phyloP scores from a whole-genome alignment of 306 rosid species.

The Quercus cerris region DNA sequence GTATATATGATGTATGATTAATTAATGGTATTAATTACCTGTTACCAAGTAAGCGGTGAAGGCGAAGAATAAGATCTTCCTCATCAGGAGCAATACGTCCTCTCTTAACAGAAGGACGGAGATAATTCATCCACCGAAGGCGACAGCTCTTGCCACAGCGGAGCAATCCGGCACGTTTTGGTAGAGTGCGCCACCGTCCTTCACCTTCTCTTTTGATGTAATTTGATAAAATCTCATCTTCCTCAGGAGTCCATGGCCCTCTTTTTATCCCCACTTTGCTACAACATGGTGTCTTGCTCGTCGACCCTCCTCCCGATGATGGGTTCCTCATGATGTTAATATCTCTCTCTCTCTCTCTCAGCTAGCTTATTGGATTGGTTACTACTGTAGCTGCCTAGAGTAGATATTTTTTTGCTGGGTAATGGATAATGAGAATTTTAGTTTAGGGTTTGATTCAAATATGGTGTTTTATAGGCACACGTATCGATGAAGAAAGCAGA shows the following conservation, averaged over 20 bases:
- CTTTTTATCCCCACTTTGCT: constrained; percentile 64
- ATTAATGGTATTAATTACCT: constrained; percentile 23
- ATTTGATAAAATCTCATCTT: constrained; percentile 47
- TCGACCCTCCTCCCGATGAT: not conserved
- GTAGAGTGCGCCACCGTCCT: constrained; percentile 81
- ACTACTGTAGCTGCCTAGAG: no score
- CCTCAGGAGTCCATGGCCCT: constrained; percentile 88
- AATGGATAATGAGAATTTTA: not conserved
- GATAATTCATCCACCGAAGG: constrained; percentile 94
- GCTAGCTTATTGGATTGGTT: not conserved
- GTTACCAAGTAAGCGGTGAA: constrained; percentile 92
- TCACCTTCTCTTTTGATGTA: constrained; percentile 70
- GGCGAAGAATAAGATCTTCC: constrained; percentile 92
- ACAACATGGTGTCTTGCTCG: constrained; percentile 41
- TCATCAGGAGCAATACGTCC: constrained; percentile 89
- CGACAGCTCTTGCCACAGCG: constrained; percentile 93
- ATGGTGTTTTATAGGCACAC: not conserved
- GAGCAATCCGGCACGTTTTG: constrained; percentile 66
- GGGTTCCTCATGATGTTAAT: constrained; percentile 20
- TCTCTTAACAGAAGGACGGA: constrained; percentile 82
- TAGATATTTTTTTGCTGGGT: not conserved
- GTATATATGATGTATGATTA: no score
- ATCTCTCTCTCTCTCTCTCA: not conserved
- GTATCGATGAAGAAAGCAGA: not conserved
- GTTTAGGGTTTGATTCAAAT: not conserved